Conservation (phyloP, 208 protist genomes). For the Leishmania tarentolae region DNA sequence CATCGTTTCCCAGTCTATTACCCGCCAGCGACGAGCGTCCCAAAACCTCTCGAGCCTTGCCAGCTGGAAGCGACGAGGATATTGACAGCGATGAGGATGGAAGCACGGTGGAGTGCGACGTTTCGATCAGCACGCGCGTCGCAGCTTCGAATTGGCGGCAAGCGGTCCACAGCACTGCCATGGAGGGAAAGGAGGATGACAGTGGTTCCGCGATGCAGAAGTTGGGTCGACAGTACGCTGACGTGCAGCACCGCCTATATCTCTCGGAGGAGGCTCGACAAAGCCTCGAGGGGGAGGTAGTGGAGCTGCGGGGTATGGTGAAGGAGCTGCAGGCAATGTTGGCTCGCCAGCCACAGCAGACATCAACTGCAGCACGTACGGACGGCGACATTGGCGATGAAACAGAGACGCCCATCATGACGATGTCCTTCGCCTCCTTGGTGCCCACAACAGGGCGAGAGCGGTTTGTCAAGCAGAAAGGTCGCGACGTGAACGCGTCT, state of each 20-base stretch:
- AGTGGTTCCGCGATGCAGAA: conserved; percentile 39
- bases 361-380: not conserved
- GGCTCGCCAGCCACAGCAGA: not conserved
- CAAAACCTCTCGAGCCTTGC: not conserved
- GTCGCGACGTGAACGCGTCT: not conserved
- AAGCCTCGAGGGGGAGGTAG: conserved; percentile 42
- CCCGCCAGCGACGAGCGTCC: not conserved
- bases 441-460: conserved; percentile 22
- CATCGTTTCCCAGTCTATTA: not conserved
- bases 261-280: conserved; percentile 37
- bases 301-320: conserved; percentile 25
- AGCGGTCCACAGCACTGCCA: not conserved
- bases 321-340: conserved; percentile 17
- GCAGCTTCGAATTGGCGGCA: conserved; percentile 10
- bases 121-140: conserved; percentile 31
- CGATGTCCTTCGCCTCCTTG: conserved; percentile 22
- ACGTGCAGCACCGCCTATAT: conserved; percentile 42
- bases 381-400: conserved; percentile 6
- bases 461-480: not conserved
- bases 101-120: conserved; percentile 11
- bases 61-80: conserved; percentile 2
- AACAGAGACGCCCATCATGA: conserved; percentile 15
- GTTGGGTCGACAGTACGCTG: conserved; percentile 45
- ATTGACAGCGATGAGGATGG: conserved; percentile 19
- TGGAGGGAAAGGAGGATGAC: conserved; percentile 20